Conservation (phyloP, 2,329 filamentous ascomycete genomes). For the Arthrobotrys megalospora region DNA sequence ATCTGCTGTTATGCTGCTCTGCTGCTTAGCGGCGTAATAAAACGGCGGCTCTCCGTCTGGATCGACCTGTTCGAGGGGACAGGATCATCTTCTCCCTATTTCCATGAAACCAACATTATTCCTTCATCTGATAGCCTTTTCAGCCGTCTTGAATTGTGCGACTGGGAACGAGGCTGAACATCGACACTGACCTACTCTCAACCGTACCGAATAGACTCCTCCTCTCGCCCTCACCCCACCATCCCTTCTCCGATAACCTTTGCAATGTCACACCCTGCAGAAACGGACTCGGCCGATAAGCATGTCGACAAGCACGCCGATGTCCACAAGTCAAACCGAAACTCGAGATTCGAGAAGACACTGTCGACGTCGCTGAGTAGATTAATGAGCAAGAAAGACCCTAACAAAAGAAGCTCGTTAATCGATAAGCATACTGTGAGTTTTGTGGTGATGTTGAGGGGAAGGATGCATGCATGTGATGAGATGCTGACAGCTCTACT, state of each 20-base stretch:
- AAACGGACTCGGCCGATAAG: constrained; percentile 44
- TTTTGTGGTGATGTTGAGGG: constrained; percentile 31
- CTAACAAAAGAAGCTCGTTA: constrained; percentile 54
- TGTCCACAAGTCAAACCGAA: constrained; percentile 33
- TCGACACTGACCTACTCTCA: constrained; percentile 9
- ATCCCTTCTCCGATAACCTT: not conserved
- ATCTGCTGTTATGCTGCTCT: constrained; percentile 4
- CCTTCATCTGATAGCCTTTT: not conserved
- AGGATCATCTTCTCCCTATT: constrained; percentile 16
- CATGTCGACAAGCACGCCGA: constrained; percentile 29
- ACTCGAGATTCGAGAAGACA: constrained; percentile 56
- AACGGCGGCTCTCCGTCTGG: constrained; percentile 16
- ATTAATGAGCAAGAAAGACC: constrained; percentile 62
- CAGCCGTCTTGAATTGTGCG: constrained; percentile 7
- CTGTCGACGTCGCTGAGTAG: constrained; percentile 60
- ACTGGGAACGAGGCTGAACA: constrained; percentile 21
- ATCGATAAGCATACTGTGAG: constrained; percentile 41
- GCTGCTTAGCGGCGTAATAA: constrained; percentile 21
- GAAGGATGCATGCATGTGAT: constrained; percentile 18
- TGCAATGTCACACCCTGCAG: constrained; percentile 42
- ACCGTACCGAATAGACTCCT: constrained; percentile 5
- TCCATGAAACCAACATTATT: constrained; percentile 25
- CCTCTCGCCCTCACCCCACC: constrained; percentile 8
- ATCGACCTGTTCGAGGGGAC: constrained; percentile 21
- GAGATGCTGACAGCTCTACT: constrained; percentile 36